These are phyloP conservation scores for Cyberlindnera nakhonratchasimensis DNA, from an alignment of 805 yeast genomes.

Conservation along the genomic window DNA sequence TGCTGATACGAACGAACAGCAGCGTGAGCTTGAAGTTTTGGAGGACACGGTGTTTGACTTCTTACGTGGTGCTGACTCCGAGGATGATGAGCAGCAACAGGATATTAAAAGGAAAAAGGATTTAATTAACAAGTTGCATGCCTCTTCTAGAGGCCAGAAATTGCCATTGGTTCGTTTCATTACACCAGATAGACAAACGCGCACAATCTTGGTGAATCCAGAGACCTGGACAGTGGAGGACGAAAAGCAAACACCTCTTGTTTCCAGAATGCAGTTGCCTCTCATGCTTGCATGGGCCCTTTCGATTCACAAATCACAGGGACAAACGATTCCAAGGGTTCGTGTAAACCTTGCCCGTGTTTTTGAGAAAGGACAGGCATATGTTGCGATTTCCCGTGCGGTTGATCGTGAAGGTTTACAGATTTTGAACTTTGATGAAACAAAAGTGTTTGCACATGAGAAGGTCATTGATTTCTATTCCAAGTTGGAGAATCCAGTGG, in stretches of 20 bases:
- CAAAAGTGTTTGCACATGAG: slow-evolving; percentile 64
- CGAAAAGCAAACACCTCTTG: slow-evolving; percentile 62
- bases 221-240: slow-evolving; percentile 83
- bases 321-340: slow-evolving; percentile 77
- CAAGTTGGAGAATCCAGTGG: slow-evolving; percentile 3
- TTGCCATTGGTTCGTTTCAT: slow-evolving; percentile 79
- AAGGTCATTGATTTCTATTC: slow-evolving; percentile 69
- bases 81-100: slow-evolving; percentile 26
- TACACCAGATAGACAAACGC: slow-evolving; percentile 62
- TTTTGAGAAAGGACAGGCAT: slow-evolving; percentile 93
- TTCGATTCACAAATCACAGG: slow-evolving; percentile 94
- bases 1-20: background rate
- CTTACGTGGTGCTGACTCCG: slow-evolving; percentile 29
- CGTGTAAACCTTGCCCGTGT: slow-evolving; percentile 71
- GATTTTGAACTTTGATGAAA: slow-evolving; percentile 64
- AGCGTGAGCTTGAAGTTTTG: slow-evolving; percentile 21
- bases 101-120: slow-evolving; percentile 47
- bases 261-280: slow-evolving; percentile 77
- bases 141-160: slow-evolving; percentile 42
- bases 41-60: slow-evolving; percentile 51
- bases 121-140: slow-evolving; percentile 40
- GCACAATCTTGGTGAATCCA: slow-evolving; percentile 76
- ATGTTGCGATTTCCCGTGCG: slow-evolving; percentile 93
- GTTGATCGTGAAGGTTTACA: slow-evolving; percentile 79
- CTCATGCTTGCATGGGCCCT: slow-evolving; percentile 94